Base-by-base conservation (phyloP, 2,329 filamentous ascomycete genomes). In the Beauveria sp. region DNA sequence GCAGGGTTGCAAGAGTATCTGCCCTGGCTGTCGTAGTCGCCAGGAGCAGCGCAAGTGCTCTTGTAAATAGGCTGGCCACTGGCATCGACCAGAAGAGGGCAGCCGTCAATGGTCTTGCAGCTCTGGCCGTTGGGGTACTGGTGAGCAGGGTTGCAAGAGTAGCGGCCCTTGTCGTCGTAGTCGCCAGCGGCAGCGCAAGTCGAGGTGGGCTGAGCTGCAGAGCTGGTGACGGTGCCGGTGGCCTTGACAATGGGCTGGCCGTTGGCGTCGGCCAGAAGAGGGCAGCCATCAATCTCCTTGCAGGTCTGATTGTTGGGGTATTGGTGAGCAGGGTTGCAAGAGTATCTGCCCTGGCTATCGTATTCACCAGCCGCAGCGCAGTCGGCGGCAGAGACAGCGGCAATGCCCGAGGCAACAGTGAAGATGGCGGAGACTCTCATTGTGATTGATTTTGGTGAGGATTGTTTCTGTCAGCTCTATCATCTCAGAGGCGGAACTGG, bases 1-100 rank as follows among this genome's bases (percentile, higher is more conserved):
- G 64, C 66, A 5, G 64, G 66, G 62, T 67, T 67, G 63, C 66
- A 67, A 28, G 58, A 62, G 62, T 66, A 67, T 45, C 64, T 60
- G 26, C 66, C 66, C 40, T 61, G 22, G 51, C 24, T 34, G 52
- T 64, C 63, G 6, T 58, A 63, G 6, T 40, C 34, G 40, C 65
- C 65, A 5, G 60, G 34, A 9, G 54, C 62, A 45, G 57, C 62
- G 55, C 61, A 64, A 9, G 9, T 45, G 52, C 22, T 42, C 40
- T 42, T 42, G 5, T 2, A 2, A 2, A 42, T 42, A 5, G n/a
- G 8, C 31, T 55, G 1, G 16, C 52, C 52, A n/a, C n/a, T 31
- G 22, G 40, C 18, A 26, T 40, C 58, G 16, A 3, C 20, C 10
- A 60, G 58, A 5, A 60, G 24, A 26, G 40, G 45, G 40, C 59